Conservation (phyloP, 108 stramenopile genomes). For the Cafeteria roenbergensis region DNA sequence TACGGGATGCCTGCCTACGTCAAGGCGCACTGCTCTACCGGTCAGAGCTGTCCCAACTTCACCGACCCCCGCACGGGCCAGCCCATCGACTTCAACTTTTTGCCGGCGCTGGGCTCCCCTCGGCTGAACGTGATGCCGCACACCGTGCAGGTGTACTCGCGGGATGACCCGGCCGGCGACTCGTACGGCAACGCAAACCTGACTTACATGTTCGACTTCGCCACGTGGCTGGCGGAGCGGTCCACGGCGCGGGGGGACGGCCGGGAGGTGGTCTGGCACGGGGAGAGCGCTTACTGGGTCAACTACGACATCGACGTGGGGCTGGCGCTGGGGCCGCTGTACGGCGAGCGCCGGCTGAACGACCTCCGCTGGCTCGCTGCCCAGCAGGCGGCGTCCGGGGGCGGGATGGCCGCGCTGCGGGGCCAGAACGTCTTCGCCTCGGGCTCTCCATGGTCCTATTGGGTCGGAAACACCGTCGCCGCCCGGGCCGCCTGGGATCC, state of each 20-base stretch:
- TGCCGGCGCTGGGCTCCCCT: conserved; percentile 17
- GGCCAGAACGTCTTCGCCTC: conserved; percentile 29
- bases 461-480: conserved; percentile 15
- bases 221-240: neutral
- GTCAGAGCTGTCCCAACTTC: conserved; percentile 10
- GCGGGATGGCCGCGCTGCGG: conserved; percentile 1
- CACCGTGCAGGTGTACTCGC: conserved; percentile 25
- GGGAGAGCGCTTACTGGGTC: conserved; percentile 26
- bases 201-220: conserved; percentile 18
- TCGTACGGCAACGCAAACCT: conserved; percentile 26
- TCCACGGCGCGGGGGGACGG: neutral
- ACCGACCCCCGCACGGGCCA: conserved; percentile 21
- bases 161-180: conserved; percentile 19
- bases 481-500: conserved; percentile 24
- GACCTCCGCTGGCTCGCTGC: conserved; percentile 11
- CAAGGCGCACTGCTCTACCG: conserved; percentile 25
- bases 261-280: conserved; percentile 17
- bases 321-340: conserved; percentile 20
- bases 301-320: conserved; percentile 25
- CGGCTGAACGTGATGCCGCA: conserved; percentile 24
- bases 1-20: conserved; percentile 15
- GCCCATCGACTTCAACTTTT: conserved; percentile 12
- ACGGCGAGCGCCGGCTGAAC: conserved; percentile 14
- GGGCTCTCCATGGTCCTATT: conserved; percentile 32
- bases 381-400: neutral